These are phyloP conservation scores for Blastomyces gilchristii DNA, from an alignment of 2,329 filamentous ascomycete genomes.

Conservation along the genomic window DNA sequence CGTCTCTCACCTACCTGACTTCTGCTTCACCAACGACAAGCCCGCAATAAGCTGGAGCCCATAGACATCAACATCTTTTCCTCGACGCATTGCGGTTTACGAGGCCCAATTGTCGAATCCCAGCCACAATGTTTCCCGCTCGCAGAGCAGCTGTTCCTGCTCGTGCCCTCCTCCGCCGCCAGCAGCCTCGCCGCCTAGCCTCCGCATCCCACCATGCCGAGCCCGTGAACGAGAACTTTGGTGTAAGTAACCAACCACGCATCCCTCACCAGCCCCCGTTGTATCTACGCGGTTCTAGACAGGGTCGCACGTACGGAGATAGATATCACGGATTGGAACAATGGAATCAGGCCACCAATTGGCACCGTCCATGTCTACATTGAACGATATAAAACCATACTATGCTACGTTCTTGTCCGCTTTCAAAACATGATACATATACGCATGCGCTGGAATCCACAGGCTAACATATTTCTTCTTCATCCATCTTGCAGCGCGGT, in stretches of 20 bases:
- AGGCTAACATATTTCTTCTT: neutral
- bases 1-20: conserved; percentile 7
- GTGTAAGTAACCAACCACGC: conserved; percentile 29
- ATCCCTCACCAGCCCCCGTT: neutral
- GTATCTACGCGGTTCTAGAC: neutral
- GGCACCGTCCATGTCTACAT: no score
- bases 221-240: conserved; percentile 38
- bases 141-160: conserved; percentile 31
- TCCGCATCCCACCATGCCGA: conserved; percentile 34
- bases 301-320: neutral
- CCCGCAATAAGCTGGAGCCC: neutral
- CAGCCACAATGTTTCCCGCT: conserved; percentile 31
- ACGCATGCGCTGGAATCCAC: neutral
- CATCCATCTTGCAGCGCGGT: conserved; percentile 29
- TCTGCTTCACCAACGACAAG: neutral
- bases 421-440: neutral
- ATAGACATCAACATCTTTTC: neutral
- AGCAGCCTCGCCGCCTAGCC: conserved; percentile 36
- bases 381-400: neutral
- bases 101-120: conserved; percentile 1
- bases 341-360: neutral
- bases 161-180: conserved; percentile 31
- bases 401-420: neutral
- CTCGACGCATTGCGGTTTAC: conserved; percentile 5
- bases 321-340: neutral